Evolutionary conservation across 108 stramenopile genomes (phyloP), one percentile per base, ranked within the genome.

Genomic region (Nannochloropsis oceanica): DNA sequence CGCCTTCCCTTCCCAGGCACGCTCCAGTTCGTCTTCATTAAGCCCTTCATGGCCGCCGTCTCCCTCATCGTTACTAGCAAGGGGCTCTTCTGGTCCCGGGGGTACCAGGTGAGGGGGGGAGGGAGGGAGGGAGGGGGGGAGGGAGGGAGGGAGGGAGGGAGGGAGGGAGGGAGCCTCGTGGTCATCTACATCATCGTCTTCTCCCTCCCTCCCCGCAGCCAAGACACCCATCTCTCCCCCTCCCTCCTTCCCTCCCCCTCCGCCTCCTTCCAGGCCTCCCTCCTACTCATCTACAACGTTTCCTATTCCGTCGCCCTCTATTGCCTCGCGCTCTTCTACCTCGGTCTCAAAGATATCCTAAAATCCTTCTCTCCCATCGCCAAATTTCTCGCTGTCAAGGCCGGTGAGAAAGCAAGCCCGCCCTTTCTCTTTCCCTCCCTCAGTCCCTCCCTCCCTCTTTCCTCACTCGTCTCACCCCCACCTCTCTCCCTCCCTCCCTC

Each of bases 301-400:
- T 88, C 86, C 86, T 91, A 91, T 50, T 85, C 90, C 43, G 26
- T 90, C 13, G 85, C 91, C n/a, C 91, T 92, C 27, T 92, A 92
- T 87, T 91, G 91, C 80, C 84, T 92, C 26, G 46, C 90, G 27
- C 85, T 91, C 79, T 91, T 92, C 89, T 92, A 92, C 85, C 87
- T 86, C 42, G 91, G 91, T 1, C 87, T 83, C 12, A 26, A 86
- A 26, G 26, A 87, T 12, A 82, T 89, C 25, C 86, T 92, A 27
- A 84, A 89, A 44, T 86, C 86, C 24, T 89, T 86, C 89, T 44
- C 82, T 25, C 91, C 91, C 2, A 26, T 92, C 0, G 44, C 87
- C 43, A 92, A 92, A 88, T 92, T 92, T 12, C 42, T 90, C 13
- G 89, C 91, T 11, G 90, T 92, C 44, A 92, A 92, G 82, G 82